Evolutionary conservation across 345 rosid species (phyloP).

Genomic region (Cardamine chenopodiifolia): DNA sequence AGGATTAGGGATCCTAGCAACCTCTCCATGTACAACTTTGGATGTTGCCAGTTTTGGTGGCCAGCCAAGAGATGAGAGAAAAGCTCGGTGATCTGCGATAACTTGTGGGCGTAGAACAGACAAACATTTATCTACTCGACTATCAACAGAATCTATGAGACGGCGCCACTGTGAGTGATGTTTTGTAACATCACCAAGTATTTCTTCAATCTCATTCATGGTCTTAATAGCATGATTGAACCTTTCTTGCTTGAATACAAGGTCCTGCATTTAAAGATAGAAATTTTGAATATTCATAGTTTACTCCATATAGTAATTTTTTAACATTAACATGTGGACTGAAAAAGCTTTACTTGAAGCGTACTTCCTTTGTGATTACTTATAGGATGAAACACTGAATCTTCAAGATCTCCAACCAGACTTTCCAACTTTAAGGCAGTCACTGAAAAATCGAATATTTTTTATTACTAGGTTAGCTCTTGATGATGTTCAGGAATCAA

Average conservation of each 20-base stretch:
- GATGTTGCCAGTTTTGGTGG: conserved; percentile 65
- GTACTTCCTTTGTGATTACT: conserved; percentile 42
- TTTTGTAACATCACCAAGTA: conserved; percentile 49
- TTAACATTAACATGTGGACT: conserved; percentile 41
- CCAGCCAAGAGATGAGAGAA: conserved; percentile 83
- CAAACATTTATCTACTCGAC: conserved; percentile 65
- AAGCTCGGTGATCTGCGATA: conserved; percentile 69
- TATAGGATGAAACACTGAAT: conserved; percentile 55
- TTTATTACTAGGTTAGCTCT: not conserved
- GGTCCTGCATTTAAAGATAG: too few species aligned
- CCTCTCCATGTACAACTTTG: conserved; percentile 45
- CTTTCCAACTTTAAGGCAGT: conserved; percentile 67
- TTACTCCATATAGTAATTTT: not conserved
- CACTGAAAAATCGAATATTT: conserved; percentile 46
- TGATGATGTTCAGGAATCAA: not conserved
- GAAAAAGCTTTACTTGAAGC: conserved; percentile 49
- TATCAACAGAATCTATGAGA: conserved; percentile 66
- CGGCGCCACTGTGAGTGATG: conserved; percentile 56
- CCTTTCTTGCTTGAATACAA: conserved; percentile 53
- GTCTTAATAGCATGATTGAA: conserved; percentile 50
- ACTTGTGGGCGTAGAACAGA: conserved; percentile 62
- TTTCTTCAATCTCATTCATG: too few species aligned
- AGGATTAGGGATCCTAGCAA: conserved; percentile 57
- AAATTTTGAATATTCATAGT: not conserved
- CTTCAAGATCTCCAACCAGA: conserved; percentile 85